Conservation (phyloP, 805 yeast genomes). For the Candida ortonii region DNA sequence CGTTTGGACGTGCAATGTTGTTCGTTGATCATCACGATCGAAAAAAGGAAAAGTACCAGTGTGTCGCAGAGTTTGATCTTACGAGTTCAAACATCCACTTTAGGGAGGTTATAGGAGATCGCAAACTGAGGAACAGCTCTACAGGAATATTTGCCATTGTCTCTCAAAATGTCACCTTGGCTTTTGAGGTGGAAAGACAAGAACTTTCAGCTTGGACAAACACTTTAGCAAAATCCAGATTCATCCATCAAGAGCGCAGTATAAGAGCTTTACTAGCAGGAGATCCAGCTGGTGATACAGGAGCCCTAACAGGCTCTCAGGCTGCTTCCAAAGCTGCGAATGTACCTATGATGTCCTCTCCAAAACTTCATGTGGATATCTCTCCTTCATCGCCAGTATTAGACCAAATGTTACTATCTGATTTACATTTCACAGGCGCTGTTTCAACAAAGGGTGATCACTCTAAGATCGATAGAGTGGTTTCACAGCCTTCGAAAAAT, state of each 20-base stretch:
- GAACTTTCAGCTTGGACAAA: slow-evolving; percentile 60
- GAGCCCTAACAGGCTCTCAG: slow-evolving; percentile 31
- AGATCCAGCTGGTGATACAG: slow-evolving; percentile 32
- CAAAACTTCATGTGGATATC: slow-evolving; percentile 14
- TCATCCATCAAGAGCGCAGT: slow-evolving; percentile 45
- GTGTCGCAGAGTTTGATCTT: slow-evolving; percentile 54
- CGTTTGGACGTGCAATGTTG: slow-evolving; percentile 60
- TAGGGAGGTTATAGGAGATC: slow-evolving; percentile 53
- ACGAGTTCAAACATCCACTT: slow-evolving; percentile 51
- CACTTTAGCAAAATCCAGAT: slow-evolving; percentile 46
- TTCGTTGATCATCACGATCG: slow-evolving; percentile 41
- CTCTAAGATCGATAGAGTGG: neutral
- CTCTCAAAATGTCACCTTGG: slow-evolving; percentile 52
- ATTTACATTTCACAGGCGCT: slow-evolving; percentile 1
- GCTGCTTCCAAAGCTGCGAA: slow-evolving; percentile 39
- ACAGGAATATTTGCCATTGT: slow-evolving; percentile 54
- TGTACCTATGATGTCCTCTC: slow-evolving; percentile 16
- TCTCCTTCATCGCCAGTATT: slow-evolving; percentile 20
- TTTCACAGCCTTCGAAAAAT: slow-evolving; percentile 1
- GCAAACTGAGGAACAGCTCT: slow-evolving; percentile 35
- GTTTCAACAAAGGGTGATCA: neutral
- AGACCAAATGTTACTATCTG: slow-evolving; percentile 11
- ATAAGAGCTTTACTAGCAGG: slow-evolving; percentile 24
- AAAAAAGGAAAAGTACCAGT: slow-evolving; percentile 40
- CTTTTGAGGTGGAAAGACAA: slow-evolving; percentile 51